phyloP scores from a whole-genome alignment of 2,329 filamentous ascomycete species.

The Fusarium luffae region DNA sequence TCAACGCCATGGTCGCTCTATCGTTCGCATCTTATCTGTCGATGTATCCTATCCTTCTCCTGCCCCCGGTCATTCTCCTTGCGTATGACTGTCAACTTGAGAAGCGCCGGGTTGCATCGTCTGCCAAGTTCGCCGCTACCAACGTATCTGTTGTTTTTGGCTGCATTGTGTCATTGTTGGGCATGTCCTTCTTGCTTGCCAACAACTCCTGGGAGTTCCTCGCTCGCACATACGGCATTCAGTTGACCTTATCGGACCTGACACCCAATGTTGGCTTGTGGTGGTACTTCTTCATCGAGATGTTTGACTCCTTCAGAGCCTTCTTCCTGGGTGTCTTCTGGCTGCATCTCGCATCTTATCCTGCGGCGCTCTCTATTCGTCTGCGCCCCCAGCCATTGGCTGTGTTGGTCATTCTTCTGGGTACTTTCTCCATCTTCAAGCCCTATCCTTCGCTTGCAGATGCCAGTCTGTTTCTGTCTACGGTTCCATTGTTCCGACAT shows the following conservation, averaged over 20 bases:
- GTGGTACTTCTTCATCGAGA: conserved; percentile 99
- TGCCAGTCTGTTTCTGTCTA: conserved; percentile 83
- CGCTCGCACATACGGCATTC: conserved; percentile 89
- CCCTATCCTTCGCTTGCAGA: conserved; percentile 96
- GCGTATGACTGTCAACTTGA: conserved; percentile 74
- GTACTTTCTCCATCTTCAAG: conserved; percentile 94
- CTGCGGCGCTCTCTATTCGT: conserved; percentile 84
- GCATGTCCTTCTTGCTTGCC: conserved; percentile 78
- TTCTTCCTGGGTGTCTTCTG: conserved; percentile 99
- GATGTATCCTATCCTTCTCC: conserved; percentile 88
- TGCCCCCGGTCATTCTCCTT: conserved; percentile 83
- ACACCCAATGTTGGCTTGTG: conserved; percentile 95
- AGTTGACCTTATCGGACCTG: conserved; percentile 88
- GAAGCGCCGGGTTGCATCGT: conserved; percentile 51
- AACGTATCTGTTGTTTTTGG: conserved; percentile 64
- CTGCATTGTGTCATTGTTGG: conserved; percentile 71
- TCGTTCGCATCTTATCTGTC: conserved; percentile 91
- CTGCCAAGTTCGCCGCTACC: conserved; percentile 63
- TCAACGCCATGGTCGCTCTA: conserved; percentile 84
- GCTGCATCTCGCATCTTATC: conserved; percentile 92
- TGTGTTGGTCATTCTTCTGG: conserved; percentile 83
- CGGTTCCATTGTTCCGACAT: conserved; percentile 89
- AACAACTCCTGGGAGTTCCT: conserved; percentile 88
- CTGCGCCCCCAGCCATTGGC: conserved; percentile 88
- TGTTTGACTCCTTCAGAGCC: conserved; percentile 97